Evolutionary conservation across 2,329 filamentous ascomycete genomes (phyloP), one percentile per base, ranked within the genome.

Genomic region (Neonectria faginata): DNA sequence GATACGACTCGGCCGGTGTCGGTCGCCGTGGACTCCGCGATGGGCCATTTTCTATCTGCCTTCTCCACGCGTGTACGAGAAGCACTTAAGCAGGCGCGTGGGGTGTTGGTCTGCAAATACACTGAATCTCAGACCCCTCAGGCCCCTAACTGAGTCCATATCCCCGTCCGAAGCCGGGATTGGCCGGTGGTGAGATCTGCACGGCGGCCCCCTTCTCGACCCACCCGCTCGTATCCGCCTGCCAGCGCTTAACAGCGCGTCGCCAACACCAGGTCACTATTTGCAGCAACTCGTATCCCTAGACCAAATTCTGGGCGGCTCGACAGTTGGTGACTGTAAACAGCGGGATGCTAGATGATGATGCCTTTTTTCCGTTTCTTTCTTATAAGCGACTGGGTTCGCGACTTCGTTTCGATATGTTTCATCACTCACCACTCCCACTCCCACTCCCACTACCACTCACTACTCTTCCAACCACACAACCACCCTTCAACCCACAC

Each of bases 201-300:
- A 51, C 11, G 29, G 10, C 48, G n/a, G 39, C 57, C 51, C 18
- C 33, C 33, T 16, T 27, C 39, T 45, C 39, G 57, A 53, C 57
- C 57, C 57, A 52, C 57, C 18, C 25, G 29, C 42, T 57, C 36
- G 48, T 41, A 53, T 53, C 41, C 25, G 42, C 27, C 39, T 12
- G 48, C 57, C 39, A 53, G 57, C 57, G 57, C 39, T 60, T 60
- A 45, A 60, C 57, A 22, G 29, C 57, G 45, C 27, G 33, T 51
- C 48, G 42, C 57, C 39, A 33, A 59, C 39, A 50, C 48, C 44
- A 45, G 41, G 33, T 59, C 18, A 36, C 47, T 53, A 60, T 60
- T 60, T 60, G 48, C 57, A 53, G 57, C 31, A 12, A 25, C 48
- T 39, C 57, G 57, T 53, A 53, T 53, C 25, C 12, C 39, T 25